Percentiles rank a stretch among this genome's conserved stretches.
Conservation (phyloP, 176 grass and related monocot species). For the Oryza meyeriana region DNA sequence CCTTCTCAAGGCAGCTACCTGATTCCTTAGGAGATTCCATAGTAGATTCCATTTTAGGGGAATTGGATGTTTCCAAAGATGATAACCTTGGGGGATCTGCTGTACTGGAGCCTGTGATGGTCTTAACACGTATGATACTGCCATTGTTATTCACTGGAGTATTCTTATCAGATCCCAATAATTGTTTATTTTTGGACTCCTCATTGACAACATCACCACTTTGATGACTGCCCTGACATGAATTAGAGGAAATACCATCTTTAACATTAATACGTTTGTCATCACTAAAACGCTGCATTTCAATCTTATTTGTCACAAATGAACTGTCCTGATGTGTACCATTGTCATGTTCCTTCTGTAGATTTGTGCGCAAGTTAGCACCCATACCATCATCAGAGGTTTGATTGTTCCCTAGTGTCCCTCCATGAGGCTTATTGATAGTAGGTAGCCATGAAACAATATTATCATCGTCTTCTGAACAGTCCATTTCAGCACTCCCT, state of each 20-base stretch:
- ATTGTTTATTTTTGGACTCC: slow-evolving; percentile 28
- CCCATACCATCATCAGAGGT: not conserved
- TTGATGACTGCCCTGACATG: not conserved
- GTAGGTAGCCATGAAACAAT: slow-evolving; percentile 25
- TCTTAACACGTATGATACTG: slow-evolving; percentile 10
- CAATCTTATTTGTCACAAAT: slow-evolving; percentile 33
- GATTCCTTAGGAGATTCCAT: not conserved
- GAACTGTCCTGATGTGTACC: slow-evolving; percentile 18
- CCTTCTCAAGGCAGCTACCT: slow-evolving; percentile 18
- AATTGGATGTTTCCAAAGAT: slow-evolving; percentile 25
- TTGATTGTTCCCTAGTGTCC: not conserved
- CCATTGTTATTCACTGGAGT: not conserved
- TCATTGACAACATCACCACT: slow-evolving; percentile 6
- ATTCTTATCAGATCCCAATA: slow-evolving; percentile 16
- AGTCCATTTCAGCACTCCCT: slow-evolving; percentile 62
- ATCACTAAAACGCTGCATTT: not conserved
- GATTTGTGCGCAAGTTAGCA: not conserved
- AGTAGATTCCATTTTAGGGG: slow-evolving; percentile 22
- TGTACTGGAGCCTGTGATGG: slow-evolving; percentile 3
- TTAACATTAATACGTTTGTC: not conserved
- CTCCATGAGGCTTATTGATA: slow-evolving; percentile 18
- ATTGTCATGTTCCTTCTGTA: slow-evolving; percentile 22
- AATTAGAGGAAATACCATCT: slow-evolving; percentile 2
- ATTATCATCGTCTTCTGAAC: slow-evolving; percentile 47
- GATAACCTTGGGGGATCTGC: not conserved